Evolutionary conservation across 2,329 filamentous ascomycete genomes (phyloP).

Genomic region (Didymella keratinophila): DNA sequence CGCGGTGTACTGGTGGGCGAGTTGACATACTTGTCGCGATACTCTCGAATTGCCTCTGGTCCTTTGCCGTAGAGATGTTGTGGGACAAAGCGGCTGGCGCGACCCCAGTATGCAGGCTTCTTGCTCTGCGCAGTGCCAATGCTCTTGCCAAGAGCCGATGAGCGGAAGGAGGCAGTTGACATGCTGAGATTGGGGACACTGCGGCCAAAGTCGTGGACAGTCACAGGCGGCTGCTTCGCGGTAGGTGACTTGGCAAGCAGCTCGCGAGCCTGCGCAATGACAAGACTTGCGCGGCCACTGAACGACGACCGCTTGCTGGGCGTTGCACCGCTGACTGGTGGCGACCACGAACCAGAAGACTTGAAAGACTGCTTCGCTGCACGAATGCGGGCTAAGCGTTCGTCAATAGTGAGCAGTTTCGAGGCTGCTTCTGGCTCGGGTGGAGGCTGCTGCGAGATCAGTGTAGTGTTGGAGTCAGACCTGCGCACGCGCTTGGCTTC

Average conservation of each 20-base stretch:
- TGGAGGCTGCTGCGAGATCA: conserved; percentile 23
- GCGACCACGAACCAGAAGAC: conserved; percentile 21
- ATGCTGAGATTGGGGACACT: conserved; percentile 37
- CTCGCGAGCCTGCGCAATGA: conserved; percentile 32
- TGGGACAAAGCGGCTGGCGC: conserved; percentile 47
- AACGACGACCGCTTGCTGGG: conserved; percentile 23
- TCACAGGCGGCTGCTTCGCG: conserved; percentile 15
- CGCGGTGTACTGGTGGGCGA: conserved; percentile 23
- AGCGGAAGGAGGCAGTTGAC: conserved; percentile 22
- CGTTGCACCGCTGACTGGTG: conserved; percentile 14
- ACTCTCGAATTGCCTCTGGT: conserved; percentile 40
- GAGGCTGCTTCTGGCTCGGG: conserved; percentile 4
- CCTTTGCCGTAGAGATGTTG: conserved; percentile 48
- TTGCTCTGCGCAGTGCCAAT: conserved; percentile 20
- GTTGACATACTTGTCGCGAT: conserved; percentile 31
- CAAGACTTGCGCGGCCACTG: conserved; percentile 23
- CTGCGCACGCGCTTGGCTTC: conserved; percentile 37
- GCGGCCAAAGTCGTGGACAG: conserved; percentile 36
- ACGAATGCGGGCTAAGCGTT: conserved; percentile 35
- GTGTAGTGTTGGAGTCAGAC: conserved; percentile 20
- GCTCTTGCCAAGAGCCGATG: conserved; percentile 24
- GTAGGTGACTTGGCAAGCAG: conserved; percentile 20
- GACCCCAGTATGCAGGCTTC: conserved; percentile 43
- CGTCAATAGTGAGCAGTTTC: conserved; percentile 26
- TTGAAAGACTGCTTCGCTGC: conserved; percentile 30